phyloP scores from a whole-genome alignment of 768 basidiomycete species.

The Boletus edulis region DNA sequence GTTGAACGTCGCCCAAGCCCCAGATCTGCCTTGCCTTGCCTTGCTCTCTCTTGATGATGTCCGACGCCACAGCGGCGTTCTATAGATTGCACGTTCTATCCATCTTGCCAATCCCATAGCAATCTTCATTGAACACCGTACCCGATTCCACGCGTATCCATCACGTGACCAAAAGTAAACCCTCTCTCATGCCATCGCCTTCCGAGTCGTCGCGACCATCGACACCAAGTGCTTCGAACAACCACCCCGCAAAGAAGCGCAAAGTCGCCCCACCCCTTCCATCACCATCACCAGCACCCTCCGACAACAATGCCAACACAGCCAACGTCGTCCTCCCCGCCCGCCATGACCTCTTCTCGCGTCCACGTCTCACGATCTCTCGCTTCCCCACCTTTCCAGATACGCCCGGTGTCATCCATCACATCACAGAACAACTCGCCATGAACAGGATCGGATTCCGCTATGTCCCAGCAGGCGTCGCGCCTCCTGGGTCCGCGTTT shows the following conservation, averaged over 20 bases:
- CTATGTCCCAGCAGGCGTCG: conserved; percentile 77
- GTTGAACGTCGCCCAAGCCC: not conserved
- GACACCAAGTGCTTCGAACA: conserved; percentile 23
- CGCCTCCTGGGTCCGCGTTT: conserved; percentile 50
- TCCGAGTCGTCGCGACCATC: conserved; percentile 36
- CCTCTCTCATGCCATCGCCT: conserved; percentile 10
- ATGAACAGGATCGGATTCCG: conserved; percentile 78
- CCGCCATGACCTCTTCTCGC: conserved; percentile 65
- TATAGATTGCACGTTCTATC: too few relatives aligned
- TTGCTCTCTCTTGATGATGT: not conserved
- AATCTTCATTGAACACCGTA: not conserved
- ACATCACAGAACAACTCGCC: conserved; percentile 67
- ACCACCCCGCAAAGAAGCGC: conserved; percentile 41
- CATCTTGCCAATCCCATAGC: too few relatives aligned
- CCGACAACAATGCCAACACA: conserved; percentile 42
- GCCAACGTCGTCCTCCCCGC: conserved; percentile 57
- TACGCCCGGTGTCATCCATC: conserved; percentile 50
- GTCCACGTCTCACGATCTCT: conserved; percentile 70
- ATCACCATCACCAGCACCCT: conserved; percentile 56
- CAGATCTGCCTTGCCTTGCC: not conserved
- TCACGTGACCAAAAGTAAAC: conserved; percentile 20
- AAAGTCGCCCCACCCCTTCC: conserved; percentile 45
- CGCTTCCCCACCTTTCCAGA: conserved; percentile 71
- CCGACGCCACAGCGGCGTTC: too few relatives aligned
- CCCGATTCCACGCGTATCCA: not conserved